These are phyloP conservation scores for Pleurotus tuber-regium DNA, from an alignment of 768 basidiomycete species.

Conservation along the genomic window DNA sequence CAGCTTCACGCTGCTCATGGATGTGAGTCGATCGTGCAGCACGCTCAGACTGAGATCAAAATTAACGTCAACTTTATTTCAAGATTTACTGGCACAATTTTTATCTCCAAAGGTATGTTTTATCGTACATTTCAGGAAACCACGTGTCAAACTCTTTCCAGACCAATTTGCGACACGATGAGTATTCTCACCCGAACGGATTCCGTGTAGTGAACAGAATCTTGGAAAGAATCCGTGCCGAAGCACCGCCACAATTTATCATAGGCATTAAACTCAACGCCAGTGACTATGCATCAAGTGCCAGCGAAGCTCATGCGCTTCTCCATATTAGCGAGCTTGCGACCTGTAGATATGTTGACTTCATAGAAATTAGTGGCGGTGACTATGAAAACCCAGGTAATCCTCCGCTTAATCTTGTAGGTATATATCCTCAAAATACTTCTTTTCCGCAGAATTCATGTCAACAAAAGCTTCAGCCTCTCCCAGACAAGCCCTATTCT, in stretches of 20 bases:
- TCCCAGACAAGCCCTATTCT: slow-evolving; percentile 70
- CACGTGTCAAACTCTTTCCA: slow-evolving; percentile 2
- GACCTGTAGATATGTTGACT: slow-evolving; percentile 67
- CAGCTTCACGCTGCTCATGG: slow-evolving; percentile 87
- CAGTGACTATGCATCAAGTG: slow-evolving; percentile 56
- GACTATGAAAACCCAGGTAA: slow-evolving; percentile 78
- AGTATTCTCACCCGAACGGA: slow-evolving; percentile 49
- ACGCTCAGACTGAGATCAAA: not conserved
- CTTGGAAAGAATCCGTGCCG: slow-evolving; percentile 49
- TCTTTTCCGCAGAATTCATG: slow-evolving; percentile 42
- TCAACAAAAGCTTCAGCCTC: slow-evolving; percentile 13
- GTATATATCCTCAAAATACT: not conserved
- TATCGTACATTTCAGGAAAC: not conserved
- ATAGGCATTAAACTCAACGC: slow-evolving; percentile 81
- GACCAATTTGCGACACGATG: slow-evolving; percentile 56
- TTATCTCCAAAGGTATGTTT: slow-evolving; percentile 62
- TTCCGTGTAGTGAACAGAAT: slow-evolving; percentile 61
- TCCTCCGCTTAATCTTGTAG: slow-evolving; percentile 13
- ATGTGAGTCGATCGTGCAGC: slow-evolving; percentile 46
- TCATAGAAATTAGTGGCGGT: slow-evolving; percentile 87
- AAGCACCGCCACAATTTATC: slow-evolving; percentile 57
- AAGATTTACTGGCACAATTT: slow-evolving; percentile 80
- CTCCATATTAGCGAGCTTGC: slow-evolving; percentile 61
- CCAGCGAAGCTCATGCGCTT: slow-evolving; percentile 46
- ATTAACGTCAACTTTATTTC: not conserved